A percentile compares a stretch with the other conserved stretches of the same genome.
phyloP scores from a whole-genome alignment of 805 yeast species.

The Candida quercuum region DNA sequence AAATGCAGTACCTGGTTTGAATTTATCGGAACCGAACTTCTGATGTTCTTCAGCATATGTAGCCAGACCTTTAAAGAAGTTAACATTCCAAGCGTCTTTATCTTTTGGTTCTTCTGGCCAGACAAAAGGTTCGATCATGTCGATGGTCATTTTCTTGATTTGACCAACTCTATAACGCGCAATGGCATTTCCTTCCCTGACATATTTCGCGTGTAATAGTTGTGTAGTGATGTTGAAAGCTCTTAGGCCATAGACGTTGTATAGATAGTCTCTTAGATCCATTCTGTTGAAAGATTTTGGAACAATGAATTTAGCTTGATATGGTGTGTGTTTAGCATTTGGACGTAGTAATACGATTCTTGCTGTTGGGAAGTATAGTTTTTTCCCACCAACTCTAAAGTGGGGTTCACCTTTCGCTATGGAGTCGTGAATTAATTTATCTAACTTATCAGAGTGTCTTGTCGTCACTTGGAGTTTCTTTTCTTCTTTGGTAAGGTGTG shows the following conservation, averaged over 20 bases:
- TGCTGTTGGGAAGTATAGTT: constrained; percentile 82
- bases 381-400: constrained; percentile 73
- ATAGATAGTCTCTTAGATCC: constrained; percentile 90
- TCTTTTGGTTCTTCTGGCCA: constrained; percentile 73
- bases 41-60: constrained; percentile 48
- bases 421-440: constrained; percentile 32
- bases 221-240: constrained; percentile 88
- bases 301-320: constrained; percentile 92
- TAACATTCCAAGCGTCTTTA: constrained; percentile 35
- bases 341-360: constrained; percentile 78
- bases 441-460: constrained; percentile 21
- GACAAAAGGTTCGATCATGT: constrained; percentile 90
- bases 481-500: constrained; percentile 12
- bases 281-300: constrained; percentile 91
- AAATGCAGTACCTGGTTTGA: constrained; percentile 65
- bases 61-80: constrained; percentile 41
- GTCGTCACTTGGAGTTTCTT: constrained; percentile 17
- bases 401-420: constrained; percentile 66
- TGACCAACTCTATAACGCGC: constrained; percentile 77
- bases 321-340: constrained; percentile 94
- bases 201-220: constrained; percentile 65
- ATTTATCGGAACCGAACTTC: constrained; percentile 58
- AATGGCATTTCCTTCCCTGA: constrained; percentile 49
- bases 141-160: constrained; percentile 93
- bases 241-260: constrained; percentile 83